Conservation (phyloP, 2,329 filamentous ascomycete genomes). For the Ilyonectria sp. region DNA sequence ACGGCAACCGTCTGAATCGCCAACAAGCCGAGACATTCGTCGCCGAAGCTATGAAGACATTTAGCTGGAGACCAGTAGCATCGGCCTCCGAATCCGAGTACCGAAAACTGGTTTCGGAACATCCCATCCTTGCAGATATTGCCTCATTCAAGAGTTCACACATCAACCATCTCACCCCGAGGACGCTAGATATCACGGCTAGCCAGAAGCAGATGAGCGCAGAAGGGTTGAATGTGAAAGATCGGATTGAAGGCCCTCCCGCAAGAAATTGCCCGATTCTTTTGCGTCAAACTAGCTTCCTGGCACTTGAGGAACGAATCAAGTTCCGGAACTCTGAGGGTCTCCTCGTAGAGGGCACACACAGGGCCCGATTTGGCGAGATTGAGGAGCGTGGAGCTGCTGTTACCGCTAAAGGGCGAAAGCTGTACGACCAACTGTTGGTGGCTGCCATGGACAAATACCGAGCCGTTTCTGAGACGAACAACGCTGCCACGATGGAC, state of each 20-base stretch:
- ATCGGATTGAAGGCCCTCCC: slow-evolving; percentile 67
- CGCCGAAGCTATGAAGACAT: slow-evolving; percentile 60
- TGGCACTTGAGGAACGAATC: slow-evolving; percentile 64
- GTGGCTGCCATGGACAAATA: slow-evolving; percentile 42
- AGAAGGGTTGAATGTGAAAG: slow-evolving; percentile 61
- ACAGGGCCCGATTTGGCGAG: slow-evolving; percentile 67
- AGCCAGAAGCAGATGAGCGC: slow-evolving; percentile 60
- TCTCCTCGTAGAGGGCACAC: slow-evolving; percentile 53
- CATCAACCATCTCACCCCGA: slow-evolving; percentile 69
- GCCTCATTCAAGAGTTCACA: slow-evolving; percentile 60
- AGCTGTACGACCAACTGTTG: slow-evolving; percentile 63
- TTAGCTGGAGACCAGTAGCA: slow-evolving; percentile 62
- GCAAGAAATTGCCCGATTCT: slow-evolving; percentile 60
- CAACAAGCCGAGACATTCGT: slow-evolving; percentile 57
- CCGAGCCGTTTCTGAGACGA: neutral
- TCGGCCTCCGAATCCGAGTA: slow-evolving; percentile 60
- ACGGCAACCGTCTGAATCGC: slow-evolving; percentile 46
- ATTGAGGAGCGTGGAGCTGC: slow-evolving; percentile 68
- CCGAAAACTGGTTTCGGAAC: slow-evolving; percentile 56
- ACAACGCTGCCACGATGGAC: slow-evolving; percentile 29
- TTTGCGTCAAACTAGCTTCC: slow-evolving; percentile 68
- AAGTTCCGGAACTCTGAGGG: slow-evolving; percentile 52
- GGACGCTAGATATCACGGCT: slow-evolving; percentile 63
- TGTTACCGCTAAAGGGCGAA: slow-evolving; percentile 61
- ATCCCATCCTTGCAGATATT: slow-evolving; percentile 65